Base-by-base conservation (phyloP, 192 early-diverging fungal genomes). In the Mortierella antarctica region DNA sequence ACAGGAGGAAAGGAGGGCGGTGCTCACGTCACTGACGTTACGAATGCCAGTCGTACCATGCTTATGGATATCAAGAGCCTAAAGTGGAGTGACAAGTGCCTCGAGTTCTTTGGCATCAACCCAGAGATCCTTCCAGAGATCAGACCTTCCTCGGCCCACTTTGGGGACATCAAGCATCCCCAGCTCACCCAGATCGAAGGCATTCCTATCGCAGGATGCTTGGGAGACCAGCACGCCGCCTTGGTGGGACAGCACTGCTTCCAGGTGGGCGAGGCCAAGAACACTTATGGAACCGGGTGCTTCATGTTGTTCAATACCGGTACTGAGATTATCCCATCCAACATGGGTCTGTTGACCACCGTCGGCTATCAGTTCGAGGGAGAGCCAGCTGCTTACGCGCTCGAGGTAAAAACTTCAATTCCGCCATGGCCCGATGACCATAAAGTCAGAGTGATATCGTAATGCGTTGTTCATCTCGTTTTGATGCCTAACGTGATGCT, bases 261-360 rank as follows among this genome's bases (percentile, higher is more conserved):
- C 74, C 74, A 89, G 53, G 84, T 90, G 6, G 96, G 96, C 6
- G 91, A 95, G 78, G 91, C 92, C 63, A 98, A 98, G 87, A 98
- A 96, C 86, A 98, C 96, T 9, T 97, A 97, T 84, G 96, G 96
- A 50, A 98, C 96, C 39, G 96, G 96, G 42, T 96, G 95, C 85
- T 98, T 98, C 83, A 95, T 97, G 95, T 85, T 98, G 57, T 96
- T 93, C 86, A 97, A 98, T 89, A 96, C 95, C 17, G 96, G 96
- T 44, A 60, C 78, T 4, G 77, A 88, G 20, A 88, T 90, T 23
- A 92, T 96, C 56, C 81, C 90, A 56, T 95, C 96, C 41, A 88
- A 90, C 67, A 91, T 92, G 64, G 96, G 96, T 2, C 87, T 98
- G 48, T 82, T 98, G 42, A 96, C 96, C 0, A 97, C 96, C 10